Evolutionary conservation across 768 basidiomycete genomes (phyloP).

Genomic region (Sarcomyxa edulis): DNA sequence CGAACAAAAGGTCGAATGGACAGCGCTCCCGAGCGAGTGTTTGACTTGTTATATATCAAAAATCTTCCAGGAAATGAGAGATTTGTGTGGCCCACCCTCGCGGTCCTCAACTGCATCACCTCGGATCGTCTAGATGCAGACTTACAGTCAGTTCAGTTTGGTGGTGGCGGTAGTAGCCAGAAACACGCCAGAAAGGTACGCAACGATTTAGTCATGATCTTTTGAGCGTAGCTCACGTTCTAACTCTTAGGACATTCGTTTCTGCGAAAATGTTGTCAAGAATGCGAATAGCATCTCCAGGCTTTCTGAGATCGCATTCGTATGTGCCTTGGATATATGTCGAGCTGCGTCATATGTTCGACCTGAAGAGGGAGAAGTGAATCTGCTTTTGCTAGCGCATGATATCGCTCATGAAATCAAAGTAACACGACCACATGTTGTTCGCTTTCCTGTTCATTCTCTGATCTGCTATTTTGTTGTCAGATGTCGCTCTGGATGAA

Average conservation of each 20-base stretch:
- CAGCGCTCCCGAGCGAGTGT: slow-evolving; percentile 80
- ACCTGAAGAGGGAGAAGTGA: slow-evolving; percentile 50
- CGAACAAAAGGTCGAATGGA: slow-evolving; percentile 61
- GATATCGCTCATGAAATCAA: slow-evolving; percentile 81
- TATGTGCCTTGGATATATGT: slow-evolving; percentile 75
- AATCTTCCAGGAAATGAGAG: slow-evolving; percentile 40
- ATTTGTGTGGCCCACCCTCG: slow-evolving; percentile 77
- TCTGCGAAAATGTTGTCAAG: slow-evolving; percentile 58
- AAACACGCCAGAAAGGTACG: slow-evolving; percentile 33
- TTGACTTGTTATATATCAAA: slow-evolving; percentile 66
- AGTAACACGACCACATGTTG: no score
- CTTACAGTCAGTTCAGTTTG: slow-evolving; percentile 33
- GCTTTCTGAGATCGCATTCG: slow-evolving; percentile 59
- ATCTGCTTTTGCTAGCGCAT: slow-evolving; percentile 57
- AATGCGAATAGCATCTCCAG: slow-evolving; percentile 51
- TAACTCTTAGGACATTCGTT: slow-evolving; percentile 42
- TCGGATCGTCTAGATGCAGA: slow-evolving; percentile 67
- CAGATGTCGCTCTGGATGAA: slow-evolving; percentile 27
- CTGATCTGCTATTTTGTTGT: not conserved
- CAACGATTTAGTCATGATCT: not conserved
- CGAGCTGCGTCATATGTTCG: slow-evolving; percentile 56
- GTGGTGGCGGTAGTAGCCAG: slow-evolving; percentile 14
- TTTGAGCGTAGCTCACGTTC: no score
- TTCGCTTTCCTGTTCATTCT: no score
- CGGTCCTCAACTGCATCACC: slow-evolving; percentile 67